Percentiles rank a stretch among this genome's conserved stretches.
Conservation (phyloP, 179 eudicot species). For the Spergularia azorica region DNA sequence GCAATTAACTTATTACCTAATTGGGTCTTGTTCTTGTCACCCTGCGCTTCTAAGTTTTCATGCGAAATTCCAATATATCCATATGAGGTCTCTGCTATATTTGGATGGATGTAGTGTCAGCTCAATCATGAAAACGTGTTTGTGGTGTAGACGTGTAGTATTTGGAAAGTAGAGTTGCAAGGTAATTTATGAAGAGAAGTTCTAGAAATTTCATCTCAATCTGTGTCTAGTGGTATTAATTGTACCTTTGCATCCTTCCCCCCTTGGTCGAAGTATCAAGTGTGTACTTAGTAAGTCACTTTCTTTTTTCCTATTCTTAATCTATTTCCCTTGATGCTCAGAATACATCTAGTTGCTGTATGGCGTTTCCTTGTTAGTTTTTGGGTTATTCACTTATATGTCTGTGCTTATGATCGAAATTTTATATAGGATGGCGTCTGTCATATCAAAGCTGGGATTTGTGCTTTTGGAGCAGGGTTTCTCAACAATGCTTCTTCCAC, state of each 20-base stretch:
- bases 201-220: background rate
- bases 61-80: background rate
- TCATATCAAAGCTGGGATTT: slow-evolving; percentile 96
- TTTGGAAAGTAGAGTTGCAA: background rate
- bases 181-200: background rate
- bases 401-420: slow-evolving; percentile 11
- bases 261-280: background rate
- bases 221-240: background rate
- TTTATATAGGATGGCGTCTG: slow-evolving; percentile 83
- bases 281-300: background rate
- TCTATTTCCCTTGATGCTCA: background rate
- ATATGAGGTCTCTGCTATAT: background rate
- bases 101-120: background rate
- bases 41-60: background rate
- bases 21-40: background rate
- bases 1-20: background rate
- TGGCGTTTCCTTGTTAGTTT: background rate
- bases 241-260: background rate
- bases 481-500: slow-evolving; percentile 71
- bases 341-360: background rate
- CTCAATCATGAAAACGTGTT: too few species aligned
- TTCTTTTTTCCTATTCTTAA: background rate
- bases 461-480: slow-evolving; percentile 90
- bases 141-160: background rate
- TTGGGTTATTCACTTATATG: background rate